phyloP scores from a whole-genome alignment of 1,284 basidiomycete genomes.

The Pseudozyma sp. region DNA sequence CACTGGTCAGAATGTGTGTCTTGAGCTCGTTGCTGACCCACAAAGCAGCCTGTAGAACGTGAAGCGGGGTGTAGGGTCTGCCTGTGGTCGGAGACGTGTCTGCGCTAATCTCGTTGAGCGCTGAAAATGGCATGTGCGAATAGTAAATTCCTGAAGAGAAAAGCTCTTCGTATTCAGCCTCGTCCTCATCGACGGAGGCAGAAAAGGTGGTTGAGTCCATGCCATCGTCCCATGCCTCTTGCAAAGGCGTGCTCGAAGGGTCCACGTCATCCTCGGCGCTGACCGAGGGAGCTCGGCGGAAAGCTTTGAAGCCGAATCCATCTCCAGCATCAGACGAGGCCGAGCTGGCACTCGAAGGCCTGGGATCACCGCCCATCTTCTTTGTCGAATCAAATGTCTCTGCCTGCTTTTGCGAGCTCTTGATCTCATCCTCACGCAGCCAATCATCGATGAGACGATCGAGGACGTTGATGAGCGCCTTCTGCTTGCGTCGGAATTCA shows the following conservation, averaged over 20 bases:
- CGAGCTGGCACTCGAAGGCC: slow-evolving; percentile 14
- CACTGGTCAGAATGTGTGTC: slow-evolving; percentile 43
- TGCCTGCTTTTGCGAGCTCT: neutral
- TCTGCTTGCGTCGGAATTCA: slow-evolving; percentile 76
- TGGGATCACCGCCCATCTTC: slow-evolving; percentile 19
- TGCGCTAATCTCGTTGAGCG: slow-evolving; percentile 51
- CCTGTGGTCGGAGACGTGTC: slow-evolving; percentile 45
- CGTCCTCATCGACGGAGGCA: slow-evolving; percentile 51
- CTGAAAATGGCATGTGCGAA: slow-evolving; percentile 77
- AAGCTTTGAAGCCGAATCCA: slow-evolving; percentile 47
- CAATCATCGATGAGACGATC: slow-evolving; percentile 42
- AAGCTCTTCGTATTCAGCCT: slow-evolving; percentile 71
- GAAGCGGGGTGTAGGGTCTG: slow-evolving; percentile 44
- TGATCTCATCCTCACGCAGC: slow-evolving; percentile 31
- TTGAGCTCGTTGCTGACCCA: slow-evolving; percentile 61
- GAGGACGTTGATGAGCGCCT: slow-evolving; percentile 52
- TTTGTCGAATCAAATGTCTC: slow-evolving; percentile 10
- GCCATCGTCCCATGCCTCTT: slow-evolving; percentile 42
- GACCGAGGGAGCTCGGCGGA: slow-evolving; percentile 26
- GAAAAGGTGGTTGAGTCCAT: slow-evolving; percentile 30
- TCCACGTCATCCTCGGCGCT: slow-evolving; percentile 29
- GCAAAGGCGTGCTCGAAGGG: slow-evolving; percentile 29
- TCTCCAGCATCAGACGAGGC: slow-evolving; percentile 31
- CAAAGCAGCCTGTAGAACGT: slow-evolving; percentile 56
- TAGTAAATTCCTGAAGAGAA: slow-evolving; percentile 88